These are phyloP conservation scores for Phialemonium atrogriseum DNA, from an alignment of 2,329 filamentous ascomycete genomes.

Conservation along the genomic window DNA sequence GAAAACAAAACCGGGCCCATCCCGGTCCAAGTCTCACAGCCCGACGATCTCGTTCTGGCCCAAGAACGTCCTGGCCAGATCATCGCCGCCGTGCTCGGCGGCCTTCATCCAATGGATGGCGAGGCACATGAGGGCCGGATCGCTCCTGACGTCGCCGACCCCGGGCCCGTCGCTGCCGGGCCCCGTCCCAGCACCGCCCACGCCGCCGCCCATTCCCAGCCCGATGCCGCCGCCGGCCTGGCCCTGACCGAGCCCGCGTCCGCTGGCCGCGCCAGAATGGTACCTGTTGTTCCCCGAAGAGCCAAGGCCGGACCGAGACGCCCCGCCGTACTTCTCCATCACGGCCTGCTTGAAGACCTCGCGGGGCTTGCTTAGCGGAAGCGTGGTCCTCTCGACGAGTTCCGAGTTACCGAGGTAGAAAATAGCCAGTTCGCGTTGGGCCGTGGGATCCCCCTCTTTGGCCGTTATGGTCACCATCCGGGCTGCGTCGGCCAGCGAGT, in stretches of 20 bases:
- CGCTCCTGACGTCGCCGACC: constrained; percentile 53
- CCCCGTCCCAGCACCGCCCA: constrained; percentile 10
- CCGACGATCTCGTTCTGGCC: constrained; percentile 43
- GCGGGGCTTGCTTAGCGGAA: constrained; percentile 74
- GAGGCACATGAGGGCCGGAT: constrained; percentile 85
- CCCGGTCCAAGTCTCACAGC: constrained; percentile 1
- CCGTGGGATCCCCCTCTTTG: constrained; percentile 80
- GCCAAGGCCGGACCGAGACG: constrained; percentile 21
- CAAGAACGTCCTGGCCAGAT: constrained; percentile 74
- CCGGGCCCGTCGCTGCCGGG: constrained; percentile 19
- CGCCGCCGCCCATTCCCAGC: constrained; percentile 9
- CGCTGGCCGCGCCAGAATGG: constrained; percentile 10
- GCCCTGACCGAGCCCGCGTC: constrained; percentile 8
- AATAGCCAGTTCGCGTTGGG: constrained; percentile 86
- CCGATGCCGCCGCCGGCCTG: constrained; percentile 15
- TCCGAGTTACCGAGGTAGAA: constrained; percentile 91
- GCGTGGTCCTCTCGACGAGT: constrained; percentile 67
- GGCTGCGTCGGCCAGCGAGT: constrained; percentile 72
- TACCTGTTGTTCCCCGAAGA: constrained; percentile 14
- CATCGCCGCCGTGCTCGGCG: constrained; percentile 77
- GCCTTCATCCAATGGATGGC: constrained; percentile 97
- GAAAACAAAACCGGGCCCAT: no score
- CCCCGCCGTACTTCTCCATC: constrained; percentile 58
- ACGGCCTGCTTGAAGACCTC: constrained; percentile 88
- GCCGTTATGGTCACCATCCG: constrained; percentile 89